phyloP scores from a whole-genome alignment of 2,329 filamentous ascomycete genomes.

The Cladosporium sphaerospermum region DNA sequence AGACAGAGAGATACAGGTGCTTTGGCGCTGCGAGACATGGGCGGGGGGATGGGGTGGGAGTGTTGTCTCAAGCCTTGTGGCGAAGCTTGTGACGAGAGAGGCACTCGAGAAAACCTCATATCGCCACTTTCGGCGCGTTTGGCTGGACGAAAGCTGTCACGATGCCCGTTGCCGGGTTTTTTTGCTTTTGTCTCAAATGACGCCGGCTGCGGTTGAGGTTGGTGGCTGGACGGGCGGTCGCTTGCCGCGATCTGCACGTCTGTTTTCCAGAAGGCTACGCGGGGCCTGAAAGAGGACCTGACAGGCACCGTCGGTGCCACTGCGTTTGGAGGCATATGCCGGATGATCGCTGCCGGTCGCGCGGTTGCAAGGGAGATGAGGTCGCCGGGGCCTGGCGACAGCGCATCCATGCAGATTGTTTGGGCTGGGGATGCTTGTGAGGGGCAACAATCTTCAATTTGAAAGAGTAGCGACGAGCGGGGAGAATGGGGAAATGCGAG shows the following conservation, averaged over 20 bases:
- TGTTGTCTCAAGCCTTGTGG: too few relatives aligned
- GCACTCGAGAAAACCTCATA: too few relatives aligned
- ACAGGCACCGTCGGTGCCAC: slow-evolving; percentile 1
- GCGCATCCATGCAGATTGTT: slow-evolving; percentile 7
- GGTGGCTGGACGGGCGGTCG: neutral
- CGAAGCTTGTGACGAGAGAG: too few relatives aligned
- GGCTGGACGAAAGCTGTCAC: too few relatives aligned
- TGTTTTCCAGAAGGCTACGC: slow-evolving; percentile 6
- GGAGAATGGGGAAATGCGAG: too few relatives aligned
- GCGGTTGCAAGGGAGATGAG: slow-evolving; percentile 4
- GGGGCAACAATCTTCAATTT: neutral
- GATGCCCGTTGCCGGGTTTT: too few relatives aligned
- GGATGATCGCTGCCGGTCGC: slow-evolving; percentile 6
- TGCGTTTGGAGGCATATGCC: slow-evolving; percentile 5
- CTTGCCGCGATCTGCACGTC: neutral
- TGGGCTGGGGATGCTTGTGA: slow-evolving; percentile 2
- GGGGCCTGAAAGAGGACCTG: neutral
- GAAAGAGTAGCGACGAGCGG: too few relatives aligned
- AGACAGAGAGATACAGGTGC: neutral
- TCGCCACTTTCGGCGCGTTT: too few relatives aligned
- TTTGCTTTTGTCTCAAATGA: too few relatives aligned
- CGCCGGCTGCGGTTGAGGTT: too few relatives aligned
- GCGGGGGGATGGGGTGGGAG: too few relatives aligned
- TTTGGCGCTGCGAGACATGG: too few relatives aligned
- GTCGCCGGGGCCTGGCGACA: neutral